These are phyloP conservation scores for Trichoderma breve DNA, from an alignment of 2,329 filamentous ascomycete species.

Conservation along the genomic window DNA sequence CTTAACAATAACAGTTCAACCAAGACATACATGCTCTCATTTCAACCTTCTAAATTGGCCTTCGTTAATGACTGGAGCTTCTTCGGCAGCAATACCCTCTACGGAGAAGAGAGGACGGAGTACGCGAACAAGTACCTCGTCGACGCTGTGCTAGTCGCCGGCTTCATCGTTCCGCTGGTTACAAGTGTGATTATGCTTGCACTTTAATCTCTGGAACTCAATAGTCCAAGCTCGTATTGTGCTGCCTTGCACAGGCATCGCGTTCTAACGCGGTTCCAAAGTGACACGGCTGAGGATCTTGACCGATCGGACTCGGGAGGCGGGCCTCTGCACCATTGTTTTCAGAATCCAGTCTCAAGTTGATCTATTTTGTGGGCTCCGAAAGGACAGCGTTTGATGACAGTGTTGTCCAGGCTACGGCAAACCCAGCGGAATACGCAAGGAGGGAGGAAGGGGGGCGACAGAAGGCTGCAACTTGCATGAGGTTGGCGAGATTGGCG, in stretches of 20 bases:
- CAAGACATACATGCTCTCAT: not conserved
- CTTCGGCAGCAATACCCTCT: conserved; percentile 6
- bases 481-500: conserved; percentile 8
- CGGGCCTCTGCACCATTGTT: conserved; percentile 1
- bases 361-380: conserved; percentile 1
- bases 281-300: conserved; percentile 7
- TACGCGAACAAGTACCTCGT: not conserved
- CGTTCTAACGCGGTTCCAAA: not conserved
- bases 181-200: conserved; percentile 4
- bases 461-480: not conserved
- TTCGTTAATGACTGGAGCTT: not conserved
- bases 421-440: not conserved
- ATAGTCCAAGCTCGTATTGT: conserved; percentile 2
- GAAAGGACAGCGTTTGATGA: not conserved
- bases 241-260: not conserved
- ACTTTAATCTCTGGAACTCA: conserved; percentile 1
- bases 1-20: not conserved
- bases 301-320: conserved; percentile 12
- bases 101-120: conserved; percentile 1
- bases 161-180: conserved; percentile 13
- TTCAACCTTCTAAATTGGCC: conserved; percentile 4
- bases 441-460: not conserved
- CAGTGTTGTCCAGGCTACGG: not conserved
- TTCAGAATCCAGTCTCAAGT: not conserved
- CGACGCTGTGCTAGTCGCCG: not conserved